Conservation (phyloP, 345 rosid species). For the Psidium friedrichsthalianum region DNA sequence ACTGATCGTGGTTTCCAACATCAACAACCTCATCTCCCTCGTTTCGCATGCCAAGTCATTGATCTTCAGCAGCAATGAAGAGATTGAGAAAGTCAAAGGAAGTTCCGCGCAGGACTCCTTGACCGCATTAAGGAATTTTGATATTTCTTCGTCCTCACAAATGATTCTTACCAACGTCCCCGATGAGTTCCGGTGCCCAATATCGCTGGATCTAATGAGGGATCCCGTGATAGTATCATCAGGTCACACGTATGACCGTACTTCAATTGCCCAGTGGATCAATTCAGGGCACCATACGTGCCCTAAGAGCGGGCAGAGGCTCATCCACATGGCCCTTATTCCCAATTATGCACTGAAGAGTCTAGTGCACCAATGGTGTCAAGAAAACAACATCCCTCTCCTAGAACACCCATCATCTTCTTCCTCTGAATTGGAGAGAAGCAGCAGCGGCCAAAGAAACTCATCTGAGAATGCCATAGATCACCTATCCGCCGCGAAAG, state of each 20-base stretch:
- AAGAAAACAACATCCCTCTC: slow-evolving; percentile 44
- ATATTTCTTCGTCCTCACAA: slow-evolving; percentile 29
- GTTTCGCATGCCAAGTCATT: slow-evolving; percentile 29
- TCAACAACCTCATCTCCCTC: slow-evolving; percentile 51
- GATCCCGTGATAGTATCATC: slow-evolving; percentile 63
- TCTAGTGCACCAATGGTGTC: slow-evolving; percentile 51
- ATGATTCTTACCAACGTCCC: slow-evolving; percentile 19
- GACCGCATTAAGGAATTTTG: slow-evolving; percentile 4
- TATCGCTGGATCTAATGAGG: slow-evolving; percentile 56
- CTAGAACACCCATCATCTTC: slow-evolving; percentile 25
- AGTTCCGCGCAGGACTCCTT: slow-evolving; percentile 10
- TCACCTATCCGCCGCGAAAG: slow-evolving; percentile 41
- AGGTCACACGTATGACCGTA: slow-evolving; percentile 55
- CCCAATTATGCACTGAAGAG: slow-evolving; percentile 64
- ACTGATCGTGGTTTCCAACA: slow-evolving; percentile 42
- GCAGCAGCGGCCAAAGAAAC: slow-evolving; percentile 14
- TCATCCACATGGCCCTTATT: slow-evolving; percentile 55
- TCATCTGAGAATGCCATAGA: slow-evolving; percentile 19
- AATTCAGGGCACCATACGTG: slow-evolving; percentile 59
- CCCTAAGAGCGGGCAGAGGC: slow-evolving; percentile 55
- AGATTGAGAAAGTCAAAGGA: slow-evolving; percentile 11
- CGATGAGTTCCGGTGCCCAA: slow-evolving; percentile 56
- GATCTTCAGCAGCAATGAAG: slow-evolving; percentile 18
- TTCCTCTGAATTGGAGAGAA: slow-evolving; percentile 12
- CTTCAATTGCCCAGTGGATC: slow-evolving; percentile 59